Conservation (phyloP, 257 asterid species). For the Jacaranda copaia region DNA sequence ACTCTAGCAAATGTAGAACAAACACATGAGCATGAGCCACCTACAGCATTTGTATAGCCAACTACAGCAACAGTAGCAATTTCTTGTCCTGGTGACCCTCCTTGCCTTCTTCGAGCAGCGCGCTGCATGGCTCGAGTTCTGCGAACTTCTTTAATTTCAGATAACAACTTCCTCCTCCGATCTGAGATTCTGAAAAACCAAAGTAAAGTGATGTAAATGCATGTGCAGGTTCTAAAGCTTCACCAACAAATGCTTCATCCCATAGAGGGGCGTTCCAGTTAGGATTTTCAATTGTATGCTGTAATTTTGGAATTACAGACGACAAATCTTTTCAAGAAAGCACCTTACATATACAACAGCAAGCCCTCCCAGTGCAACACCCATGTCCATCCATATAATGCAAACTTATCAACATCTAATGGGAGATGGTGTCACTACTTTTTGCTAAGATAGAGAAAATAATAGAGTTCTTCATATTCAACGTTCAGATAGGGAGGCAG, state of each 20-base stretch:
- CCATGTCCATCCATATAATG: constrained; percentile 12
- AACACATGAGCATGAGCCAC: constrained; percentile 40
- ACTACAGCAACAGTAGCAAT: constrained; percentile 90
- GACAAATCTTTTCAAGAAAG: not conserved
- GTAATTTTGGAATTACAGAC: constrained; percentile 1
- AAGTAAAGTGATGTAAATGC: constrained; percentile 9
- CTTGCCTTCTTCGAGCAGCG: constrained; percentile 81
- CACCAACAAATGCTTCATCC: constrained; percentile 23
- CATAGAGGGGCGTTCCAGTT: constrained; percentile 5
- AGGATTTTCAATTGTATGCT: constrained; percentile 15
- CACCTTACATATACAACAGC: not conserved
- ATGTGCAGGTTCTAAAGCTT: constrained; percentile 19
- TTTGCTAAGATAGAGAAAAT: constrained; percentile 17
- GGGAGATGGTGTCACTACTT: not conserved
- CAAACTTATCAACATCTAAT: constrained; percentile 3
- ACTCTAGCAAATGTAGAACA: constrained; percentile 31
- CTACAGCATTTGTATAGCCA: constrained; percentile 98
- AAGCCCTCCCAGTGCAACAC: not conserved
- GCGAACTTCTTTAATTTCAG: constrained; percentile 92
- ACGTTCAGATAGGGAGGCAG: too few relatives aligned
- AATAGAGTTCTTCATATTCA: not conserved
- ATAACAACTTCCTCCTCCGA: constrained; percentile 71
- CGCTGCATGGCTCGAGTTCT: constrained; percentile 93
- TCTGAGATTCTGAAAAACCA: constrained; percentile 75
- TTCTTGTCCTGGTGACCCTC: constrained; percentile 67